Base-by-base conservation (phyloP, 176 grass and related monocot species). In the Saccharum officinarum region DNA sequence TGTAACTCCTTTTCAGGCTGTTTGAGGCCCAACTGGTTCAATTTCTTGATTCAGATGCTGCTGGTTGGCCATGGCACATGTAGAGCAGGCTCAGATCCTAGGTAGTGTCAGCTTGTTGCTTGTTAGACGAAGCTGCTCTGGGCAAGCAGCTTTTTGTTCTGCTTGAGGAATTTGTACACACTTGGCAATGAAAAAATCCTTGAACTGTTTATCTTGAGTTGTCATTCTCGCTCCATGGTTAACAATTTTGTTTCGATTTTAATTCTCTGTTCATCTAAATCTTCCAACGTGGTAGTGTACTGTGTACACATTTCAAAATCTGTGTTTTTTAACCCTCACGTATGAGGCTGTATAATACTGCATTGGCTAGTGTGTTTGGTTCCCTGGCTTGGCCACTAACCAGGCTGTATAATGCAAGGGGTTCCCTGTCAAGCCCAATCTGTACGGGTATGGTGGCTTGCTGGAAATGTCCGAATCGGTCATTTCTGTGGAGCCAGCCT, bases 151-250 rank as follows among this genome's bases (percentile, higher is more conserved):
- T 11, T 50, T 54, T 64, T 67, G 16, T 69, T 78, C 67, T 59
- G 63, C 34, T 68, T 22, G 17, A 85, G 73, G 76, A 31, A 59
- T 85, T 10, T 76, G 30, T 84, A 67, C 26, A 67, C 26, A 52
- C 10, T 40, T 25, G n/a, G 22, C 13, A 23, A 67, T 76, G n/a
- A 69, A 30, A 41, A 77, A n/a, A 76, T 55, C 6, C n/a, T 22
- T 77, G 52, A 55, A 31, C 13, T 28, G 1, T 2, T 1, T 44
- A 11, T 44, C 41, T 44, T 47, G 57, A 26, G 23, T 26, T 62
- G 59, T 62, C 22, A 25, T 62, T 63, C 23, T 26, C n/a, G 22
- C 60, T 28, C n/a, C n/a, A 60, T 62, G 22, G n/a, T 63, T 62
- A 28, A 10, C n/a, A 61, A 10, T 25, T 61, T n/a, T 25, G 50